A percentile compares a stretch with the other conserved stretches of the same genome.
phyloP scores from a whole-genome alignment of 192 early-diverging fungal genomes.

The Umbelopsis sp. region DNA sequence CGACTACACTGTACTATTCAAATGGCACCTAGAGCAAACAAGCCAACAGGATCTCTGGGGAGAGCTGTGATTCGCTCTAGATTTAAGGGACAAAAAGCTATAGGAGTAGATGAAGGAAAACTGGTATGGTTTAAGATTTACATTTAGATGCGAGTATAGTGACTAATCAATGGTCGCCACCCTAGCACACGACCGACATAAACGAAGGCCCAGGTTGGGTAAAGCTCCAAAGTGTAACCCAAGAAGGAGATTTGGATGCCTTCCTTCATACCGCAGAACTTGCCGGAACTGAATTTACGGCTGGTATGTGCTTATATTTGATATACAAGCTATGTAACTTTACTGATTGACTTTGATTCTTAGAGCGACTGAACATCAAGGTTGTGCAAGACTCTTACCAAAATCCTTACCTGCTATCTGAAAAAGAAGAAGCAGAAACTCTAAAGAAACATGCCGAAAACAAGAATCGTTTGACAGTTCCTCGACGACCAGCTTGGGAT shows the following conservation, averaged over 20 bases:
- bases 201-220: conserved; percentile 84
- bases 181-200: conserved; percentile 80
- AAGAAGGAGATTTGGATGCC: conserved; percentile 95
- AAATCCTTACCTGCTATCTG: conserved; percentile 84
- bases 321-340: background rate
- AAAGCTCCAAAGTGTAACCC: conserved; percentile 92
- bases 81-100: conserved; percentile 41
- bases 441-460: conserved; percentile 79
- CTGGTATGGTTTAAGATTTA: conserved; percentile 19
- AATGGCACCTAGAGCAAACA: conserved; percentile 38
- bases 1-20: background rate
- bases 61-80: conserved; percentile 39
- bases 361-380: conserved; percentile 82
- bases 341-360: background rate
- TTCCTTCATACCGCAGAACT: conserved; percentile 94
- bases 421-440: conserved; percentile 76
- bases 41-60: conserved; percentile 30
- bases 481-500: conserved; percentile 90
- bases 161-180: background rate
- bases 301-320: conserved; percentile 48
- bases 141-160: background rate
- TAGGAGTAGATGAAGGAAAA: conserved; percentile 39
- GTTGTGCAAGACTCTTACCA: conserved; percentile 70
- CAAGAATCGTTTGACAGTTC: conserved; percentile 78
- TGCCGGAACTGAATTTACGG: conserved; percentile 93